Evolutionary conservation across 1,284 basidiomycete species (phyloP), one percentile per base, ranked within the genome.

Genomic region (Trametes sp.): DNA sequence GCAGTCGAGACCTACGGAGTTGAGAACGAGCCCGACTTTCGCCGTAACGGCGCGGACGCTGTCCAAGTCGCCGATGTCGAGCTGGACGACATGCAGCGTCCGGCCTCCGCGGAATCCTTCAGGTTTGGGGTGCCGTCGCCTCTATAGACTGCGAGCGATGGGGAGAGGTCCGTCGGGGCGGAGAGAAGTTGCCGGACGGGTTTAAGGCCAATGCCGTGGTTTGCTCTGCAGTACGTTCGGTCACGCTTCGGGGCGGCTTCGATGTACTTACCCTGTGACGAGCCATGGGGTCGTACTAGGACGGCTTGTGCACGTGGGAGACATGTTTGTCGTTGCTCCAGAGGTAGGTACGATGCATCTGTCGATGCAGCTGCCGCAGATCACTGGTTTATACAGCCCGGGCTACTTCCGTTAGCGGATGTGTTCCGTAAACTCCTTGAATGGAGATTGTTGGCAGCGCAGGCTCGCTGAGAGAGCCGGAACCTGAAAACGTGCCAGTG

Each of bases 171-270:
- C 8, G 57, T 45, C 4, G 74, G 66, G 16, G 72, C 66, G 10
- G 62, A 49, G 13, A 76, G 60, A 19, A 81, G 73, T 57, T 80
- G 77, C 19, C 69, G 69, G 8, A 75, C 72, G 29, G 75, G 67
- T 61, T 79, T 78, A 21, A 80, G 67, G 9, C 78, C 79, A 42
- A 81, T 77, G 14, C 78, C 79, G n/a, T 77, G 75, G 33, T 75
- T 78, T 10, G 75, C 61, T n/a, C 78, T 79, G n/a, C n/a, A n/a
- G n/a, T n/a, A n/a, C n/a, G n/a, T n/a, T n/a, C n/a, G n/a, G n/a
- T n/a, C n/a, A n/a, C n/a, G n/a, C n/a, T n/a, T n/a, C n/a, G n/a
- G n/a, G n/a, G n/a, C n/a, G n/a, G n/a, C n/a, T n/a, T n/a, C n/a
- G n/a, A n/a, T n/a, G n/a, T 2, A 4, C 54, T 44, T 11, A 55